Conservation (phyloP, 2,329 filamentous ascomycete species). For the Ustulina deusta region DNA sequence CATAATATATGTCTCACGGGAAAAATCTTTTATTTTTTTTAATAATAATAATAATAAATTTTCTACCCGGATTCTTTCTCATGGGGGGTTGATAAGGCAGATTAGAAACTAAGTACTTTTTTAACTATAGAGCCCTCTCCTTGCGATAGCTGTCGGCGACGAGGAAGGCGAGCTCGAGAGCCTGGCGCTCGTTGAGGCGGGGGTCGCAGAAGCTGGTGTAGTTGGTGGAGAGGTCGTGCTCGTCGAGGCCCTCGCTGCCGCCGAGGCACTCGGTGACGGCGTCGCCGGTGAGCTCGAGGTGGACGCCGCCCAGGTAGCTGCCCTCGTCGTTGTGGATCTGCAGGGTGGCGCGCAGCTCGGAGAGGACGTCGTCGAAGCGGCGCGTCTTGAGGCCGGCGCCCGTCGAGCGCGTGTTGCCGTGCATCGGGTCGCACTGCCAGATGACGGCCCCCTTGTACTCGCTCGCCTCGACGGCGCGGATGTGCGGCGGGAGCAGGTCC, state of each 20-base stretch:
- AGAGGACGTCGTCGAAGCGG: conserved; percentile 89
- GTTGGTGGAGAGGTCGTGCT: conserved; percentile 88
- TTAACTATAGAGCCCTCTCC: conserved; percentile 50
- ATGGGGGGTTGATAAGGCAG: no score
- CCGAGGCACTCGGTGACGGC: conserved; percentile 96
- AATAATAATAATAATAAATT: no score
- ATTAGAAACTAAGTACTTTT: no score
- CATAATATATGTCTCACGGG: neutral
- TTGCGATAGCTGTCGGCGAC: conserved; percentile 82
- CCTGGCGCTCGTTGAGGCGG: conserved; percentile 96
- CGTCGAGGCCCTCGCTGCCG: conserved; percentile 85
- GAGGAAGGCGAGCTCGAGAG: conserved; percentile 92
- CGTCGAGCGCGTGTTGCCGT: conserved; percentile 81
- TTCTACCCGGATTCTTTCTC: no score
- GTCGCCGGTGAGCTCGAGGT: conserved; percentile 94
- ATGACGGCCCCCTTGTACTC: conserved; percentile 77
- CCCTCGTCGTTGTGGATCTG: conserved; percentile 84
- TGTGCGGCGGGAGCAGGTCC: conserved; percentile 82
- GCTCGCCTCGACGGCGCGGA: conserved; percentile 85
- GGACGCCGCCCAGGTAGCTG: conserved; percentile 91
- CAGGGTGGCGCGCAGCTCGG: conserved; percentile 85
- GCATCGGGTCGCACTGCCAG: conserved; percentile 99
- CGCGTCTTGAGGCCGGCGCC: conserved; percentile 88
- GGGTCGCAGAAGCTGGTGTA: conserved; percentile 98
- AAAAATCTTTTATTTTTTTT: no score